Percentiles rank a stretch among this genome's conserved stretches.
Conservation (phyloP, 1,139 yeast species). For the Debaryomycetaceae sp. region DNA sequence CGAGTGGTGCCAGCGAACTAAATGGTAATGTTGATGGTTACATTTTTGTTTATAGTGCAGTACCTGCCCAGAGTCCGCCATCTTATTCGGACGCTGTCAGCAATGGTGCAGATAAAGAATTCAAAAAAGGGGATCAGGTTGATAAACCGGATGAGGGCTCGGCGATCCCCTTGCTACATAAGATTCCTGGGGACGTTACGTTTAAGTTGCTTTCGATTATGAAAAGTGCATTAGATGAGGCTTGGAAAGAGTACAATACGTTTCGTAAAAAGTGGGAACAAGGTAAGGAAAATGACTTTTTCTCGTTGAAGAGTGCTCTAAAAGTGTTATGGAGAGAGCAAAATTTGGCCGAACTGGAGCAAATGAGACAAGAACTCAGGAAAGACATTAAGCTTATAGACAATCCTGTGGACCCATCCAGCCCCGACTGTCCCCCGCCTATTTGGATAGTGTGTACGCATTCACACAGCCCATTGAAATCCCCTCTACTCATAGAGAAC, state of each 20-base stretch:
- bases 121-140: constrained; percentile 2
- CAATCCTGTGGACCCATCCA: constrained; percentile 38
- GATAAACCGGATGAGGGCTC: constrained; percentile 1
- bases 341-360: constrained; percentile 17
- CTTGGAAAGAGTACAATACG: constrained; percentile 65
- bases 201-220: constrained; percentile 46
- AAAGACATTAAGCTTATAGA: constrained; percentile 15
- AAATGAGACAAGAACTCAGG: constrained; percentile 14
- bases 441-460: constrained; percentile 66
- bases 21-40: constrained; percentile 76
- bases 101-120: neutral
- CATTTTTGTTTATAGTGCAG: constrained; percentile 62
- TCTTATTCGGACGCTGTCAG: constrained; percentile 31
- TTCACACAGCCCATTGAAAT: constrained; percentile 48
- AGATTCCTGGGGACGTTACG: constrained; percentile 24
- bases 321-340: constrained; percentile 55
- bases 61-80: constrained; percentile 59
- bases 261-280: constrained; percentile 55
- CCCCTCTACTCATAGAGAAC: constrained; percentile 53
- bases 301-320: constrained; percentile 55
- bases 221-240: constrained; percentile 58
- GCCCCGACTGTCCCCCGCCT: constrained; percentile 61
- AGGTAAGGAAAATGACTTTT: constrained; percentile 65
- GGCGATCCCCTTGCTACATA: constrained; percentile 5
- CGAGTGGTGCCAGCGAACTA: constrained; percentile 74